Evolutionary conservation across 1,284 basidiomycete genomes (phyloP).

Genomic region (Salmacisia buchloeana): DNA sequence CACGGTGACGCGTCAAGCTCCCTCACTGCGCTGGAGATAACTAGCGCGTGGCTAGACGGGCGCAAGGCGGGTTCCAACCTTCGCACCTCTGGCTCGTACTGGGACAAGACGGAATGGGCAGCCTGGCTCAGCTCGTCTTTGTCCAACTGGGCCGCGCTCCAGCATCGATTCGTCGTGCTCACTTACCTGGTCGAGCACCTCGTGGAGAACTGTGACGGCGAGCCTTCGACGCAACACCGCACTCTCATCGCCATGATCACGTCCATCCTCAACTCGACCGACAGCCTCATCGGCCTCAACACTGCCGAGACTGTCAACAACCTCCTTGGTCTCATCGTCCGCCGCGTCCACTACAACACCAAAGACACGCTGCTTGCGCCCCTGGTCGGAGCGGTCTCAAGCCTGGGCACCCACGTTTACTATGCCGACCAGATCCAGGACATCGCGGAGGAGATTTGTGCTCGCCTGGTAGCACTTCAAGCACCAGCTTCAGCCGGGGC

Average conservation of each 20-base stretch:
- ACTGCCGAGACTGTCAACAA: conserved; percentile 74
- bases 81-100: conserved; percentile 53
- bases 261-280: conserved; percentile 71
- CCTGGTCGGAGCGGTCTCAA: conserved; percentile 73
- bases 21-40: conserved; percentile 63
- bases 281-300: conserved; percentile 79
- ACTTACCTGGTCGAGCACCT: conserved; percentile 77
- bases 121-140: conserved; percentile 74
- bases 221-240: conserved; percentile 60
- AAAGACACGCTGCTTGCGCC: conserved; percentile 67
- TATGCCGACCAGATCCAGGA: conserved; percentile 96
- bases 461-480: conserved; percentile 68
- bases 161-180: conserved; percentile 85
- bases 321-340: conserved; percentile 63
- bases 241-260: conserved; percentile 75
- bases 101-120: conserved; percentile 69
- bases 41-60: conserved; percentile 52
- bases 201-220: conserved; percentile 63
- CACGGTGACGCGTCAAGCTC: conserved; percentile 75
- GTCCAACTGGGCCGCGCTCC: conserved; percentile 79
- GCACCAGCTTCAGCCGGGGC: conserved; percentile 51
- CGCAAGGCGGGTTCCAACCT: conserved; percentile 15
- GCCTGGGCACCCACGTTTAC: conserved; percentile 82
- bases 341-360: conserved; percentile 63
- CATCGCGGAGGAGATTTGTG: conserved; percentile 75